Evolutionary conservation across 2,329 filamentous ascomycete genomes (phyloP).

Genomic region (Grosmannia huntii): DNA sequence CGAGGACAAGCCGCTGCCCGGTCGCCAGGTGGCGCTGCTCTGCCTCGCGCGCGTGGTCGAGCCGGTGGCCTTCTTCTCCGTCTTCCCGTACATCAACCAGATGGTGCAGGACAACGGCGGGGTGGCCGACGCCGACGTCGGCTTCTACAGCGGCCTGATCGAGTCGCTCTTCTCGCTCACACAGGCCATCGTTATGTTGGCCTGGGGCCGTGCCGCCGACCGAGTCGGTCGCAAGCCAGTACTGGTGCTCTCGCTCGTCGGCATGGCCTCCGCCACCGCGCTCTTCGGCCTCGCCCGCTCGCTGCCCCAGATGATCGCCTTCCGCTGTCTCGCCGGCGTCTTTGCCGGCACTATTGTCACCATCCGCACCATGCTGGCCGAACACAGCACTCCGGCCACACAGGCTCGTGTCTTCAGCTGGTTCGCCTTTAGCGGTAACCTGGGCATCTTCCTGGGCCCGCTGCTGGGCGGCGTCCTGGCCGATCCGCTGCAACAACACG

Average conservation of each 20-base stretch:
- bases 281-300: conserved; percentile 56
- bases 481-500: conserved; percentile 52
- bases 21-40: conserved; percentile 54
- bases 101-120: conserved; percentile 59
- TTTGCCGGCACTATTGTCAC: conserved; percentile 66
- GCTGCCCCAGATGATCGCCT: conserved; percentile 63
- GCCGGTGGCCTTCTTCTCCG: conserved; percentile 71
- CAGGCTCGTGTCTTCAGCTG: conserved; percentile 64
- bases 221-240: conserved; percentile 20
- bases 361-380: conserved; percentile 64
- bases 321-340: conserved; percentile 57
- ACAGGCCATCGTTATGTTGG: conserved; percentile 66
- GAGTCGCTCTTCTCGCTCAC: conserved; percentile 61
- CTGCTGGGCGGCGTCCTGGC: conserved; percentile 57
- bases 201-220: conserved; percentile 59
- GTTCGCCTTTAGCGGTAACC: conserved; percentile 62
- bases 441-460: conserved; percentile 63
- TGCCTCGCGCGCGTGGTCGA: conserved; percentile 64
- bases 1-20: conserved; percentile 28
- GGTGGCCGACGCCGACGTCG: conserved; percentile 52
- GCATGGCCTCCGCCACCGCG: conserved; percentile 45
- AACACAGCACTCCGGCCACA: conserved; percentile 55
- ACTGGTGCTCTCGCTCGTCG: conserved; percentile 51
- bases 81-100: conserved; percentile 68
- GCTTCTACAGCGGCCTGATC: conserved; percentile 69